A percentile compares a stretch with the other conserved stretches of the same genome.
phyloP scores from a whole-genome alignment of 2,329 filamentous ascomycete species.

The Aspergillus intermedius region DNA sequence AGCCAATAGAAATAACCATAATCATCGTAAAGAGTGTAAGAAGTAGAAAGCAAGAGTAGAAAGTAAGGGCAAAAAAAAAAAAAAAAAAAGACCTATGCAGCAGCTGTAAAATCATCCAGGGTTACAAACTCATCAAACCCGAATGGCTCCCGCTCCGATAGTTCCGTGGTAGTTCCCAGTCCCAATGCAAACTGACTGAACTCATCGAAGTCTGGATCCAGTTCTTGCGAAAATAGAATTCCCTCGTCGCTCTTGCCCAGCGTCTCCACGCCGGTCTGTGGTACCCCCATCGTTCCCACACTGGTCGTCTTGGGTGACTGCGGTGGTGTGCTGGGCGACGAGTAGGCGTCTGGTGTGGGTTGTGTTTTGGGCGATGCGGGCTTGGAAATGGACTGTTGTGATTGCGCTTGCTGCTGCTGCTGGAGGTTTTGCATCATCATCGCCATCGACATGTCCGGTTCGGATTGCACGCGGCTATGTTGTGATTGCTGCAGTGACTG shows the following conservation, averaged over 20 bases:
- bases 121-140: slow-evolving; percentile 28
- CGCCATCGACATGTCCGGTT: slow-evolving; percentile 5
- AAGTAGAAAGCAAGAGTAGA: slow-evolving; percentile 15
- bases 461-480: slow-evolving; percentile 16
- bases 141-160: slow-evolving; percentile 20
- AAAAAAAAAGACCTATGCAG: slow-evolving; percentile 14
- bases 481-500: slow-evolving; percentile 13
- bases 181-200: slow-evolving; percentile 28
- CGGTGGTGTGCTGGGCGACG: slow-evolving; percentile 23
- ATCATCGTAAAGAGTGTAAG: slow-evolving; percentile 2
- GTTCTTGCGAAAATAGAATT: slow-evolving; percentile 20
- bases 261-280: slow-evolving; percentile 3
- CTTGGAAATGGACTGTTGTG: slow-evolving; percentile 16
- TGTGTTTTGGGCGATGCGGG: slow-evolving; percentile 21
- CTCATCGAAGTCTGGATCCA: slow-evolving; percentile 27
- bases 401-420: slow-evolving; percentile 11
- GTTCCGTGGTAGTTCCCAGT: slow-evolving; percentile 16
- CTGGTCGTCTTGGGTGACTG: slow-evolving; percentile 19
- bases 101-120: slow-evolving; percentile 26
- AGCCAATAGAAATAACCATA: slow-evolving; percentile 5
- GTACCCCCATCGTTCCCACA: slow-evolving; percentile 4
- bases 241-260: slow-evolving; percentile 15
- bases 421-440: background rate
- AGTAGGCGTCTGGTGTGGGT: slow-evolving; percentile 28
- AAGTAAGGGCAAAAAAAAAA: slow-evolving; percentile 15